phyloP scores from a whole-genome alignment of 257 asterid species.

The Salvia hispanica region DNA sequence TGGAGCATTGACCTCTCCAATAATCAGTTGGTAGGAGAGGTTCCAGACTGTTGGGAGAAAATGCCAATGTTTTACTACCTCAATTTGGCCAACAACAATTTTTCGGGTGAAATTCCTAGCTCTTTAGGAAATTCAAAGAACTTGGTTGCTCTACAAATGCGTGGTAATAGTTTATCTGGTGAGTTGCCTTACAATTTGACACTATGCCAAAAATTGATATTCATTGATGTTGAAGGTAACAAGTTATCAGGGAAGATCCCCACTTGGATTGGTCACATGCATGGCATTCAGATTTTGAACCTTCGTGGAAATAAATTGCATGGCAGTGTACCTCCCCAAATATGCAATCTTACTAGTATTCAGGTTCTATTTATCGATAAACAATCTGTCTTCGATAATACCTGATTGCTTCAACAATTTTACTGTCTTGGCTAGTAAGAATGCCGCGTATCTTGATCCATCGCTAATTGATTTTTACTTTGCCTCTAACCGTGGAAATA shows the following conservation, averaged over 20 bases:
- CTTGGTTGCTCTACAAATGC: background rate
- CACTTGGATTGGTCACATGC: slow-evolving; percentile 2
- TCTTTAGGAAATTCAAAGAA: slow-evolving; percentile 20
- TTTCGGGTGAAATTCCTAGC: slow-evolving; percentile 27
- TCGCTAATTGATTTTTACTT: too few relatives aligned
- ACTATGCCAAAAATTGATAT: background rate
- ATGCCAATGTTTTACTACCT: background rate
- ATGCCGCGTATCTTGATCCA: too few relatives aligned
- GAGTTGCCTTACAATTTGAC: slow-evolving; percentile 25
- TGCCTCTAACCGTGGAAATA: too few relatives aligned
- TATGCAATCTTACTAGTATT: slow-evolving; percentile 36
- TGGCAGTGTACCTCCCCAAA: slow-evolving; percentile 38
- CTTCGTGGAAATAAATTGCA: slow-evolving; percentile 29
- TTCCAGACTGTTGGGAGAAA: too few relatives aligned
- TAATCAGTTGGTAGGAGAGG: slow-evolving; percentile 33
- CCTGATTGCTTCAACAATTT: slow-evolving; percentile 41
- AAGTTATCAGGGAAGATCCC: slow-evolving; percentile 27
- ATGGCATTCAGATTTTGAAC: background rate
- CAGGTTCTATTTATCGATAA: slow-evolving; percentile 46
- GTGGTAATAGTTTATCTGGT: slow-evolving; percentile 7
- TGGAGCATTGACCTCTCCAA: slow-evolving; percentile 28
- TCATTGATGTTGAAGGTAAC: slow-evolving; percentile 24
- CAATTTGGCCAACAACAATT: slow-evolving; percentile 27
- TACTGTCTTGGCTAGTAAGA: slow-evolving; percentile 4
- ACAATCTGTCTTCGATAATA: slow-evolving; percentile 34